Evolutionary conservation across 1,284 basidiomycete genomes (phyloP), one percentile per base, ranked within the genome.

Genomic region (Puccinia hordei): DNA sequence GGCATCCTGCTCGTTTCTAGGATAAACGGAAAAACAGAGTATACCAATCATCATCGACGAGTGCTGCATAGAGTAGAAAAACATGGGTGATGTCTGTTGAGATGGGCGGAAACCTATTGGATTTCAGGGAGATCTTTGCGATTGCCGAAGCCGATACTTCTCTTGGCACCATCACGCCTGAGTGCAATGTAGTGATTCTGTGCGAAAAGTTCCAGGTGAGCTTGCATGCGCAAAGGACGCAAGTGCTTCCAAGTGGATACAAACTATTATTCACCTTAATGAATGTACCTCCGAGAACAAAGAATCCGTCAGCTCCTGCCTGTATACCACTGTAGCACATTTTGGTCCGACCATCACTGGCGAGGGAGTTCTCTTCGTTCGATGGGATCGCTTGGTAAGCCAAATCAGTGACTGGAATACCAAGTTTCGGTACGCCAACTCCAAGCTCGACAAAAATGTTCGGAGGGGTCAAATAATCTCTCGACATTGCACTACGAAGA

Each of bases 281-380:
- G 19, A 79, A 79, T 49, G 77, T 79, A n/a, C 68, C 77, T 17
- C 77, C 77, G 46, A 79, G 41, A 9, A 79, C 77, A 12, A 72
- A 46, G 27, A 79, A 79, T 22, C 68, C 68, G 44, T 79, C 68
- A 35, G 65, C 57, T 19, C 77, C 77, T 33, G 77, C 41, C 35
- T 79, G 77, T 33, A 79, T 72, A 24, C 66, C 68, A 44, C 77
- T 79, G 46, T 72, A 79, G 59, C 77, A 79, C 68, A 79, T 71
- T 44, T 15, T 17, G 2, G 55, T 61, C n/a, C 53, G 33, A 6
- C 55, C 53, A 49, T 66, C 61, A 49, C 15, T 10, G 9, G 27
- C 46, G n/a, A 55, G 63, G 27, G 46, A 55, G 13, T 53, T 69
- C 2, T 30, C 38, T 38, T 49, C 53, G 13, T 59, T 33, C 15